Base-by-base conservation (phyloP, 768 basidiomycete genomes). In the Tylopilus felleus region DNA sequence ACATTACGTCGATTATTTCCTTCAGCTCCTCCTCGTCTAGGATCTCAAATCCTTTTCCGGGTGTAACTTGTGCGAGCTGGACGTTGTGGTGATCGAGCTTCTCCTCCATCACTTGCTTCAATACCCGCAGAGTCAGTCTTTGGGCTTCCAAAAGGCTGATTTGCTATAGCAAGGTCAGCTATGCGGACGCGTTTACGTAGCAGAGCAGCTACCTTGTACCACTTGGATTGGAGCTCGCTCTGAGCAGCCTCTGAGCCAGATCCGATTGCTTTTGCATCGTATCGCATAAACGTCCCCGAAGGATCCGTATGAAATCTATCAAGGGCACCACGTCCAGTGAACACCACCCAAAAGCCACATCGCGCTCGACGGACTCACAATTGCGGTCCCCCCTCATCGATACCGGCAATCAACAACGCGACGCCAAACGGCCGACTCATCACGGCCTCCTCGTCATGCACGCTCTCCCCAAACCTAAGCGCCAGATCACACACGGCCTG, bases 41-140 rank as follows among this genome's bases (percentile, higher is more conserved):
- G 61, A 98, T 97, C 72, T 91, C 82, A 68, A 96, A 98, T n/a
- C 95, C 95, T 51, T 79, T 82, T 40, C 73, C 77, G 43, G 73
- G 71, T 52, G 93, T 95, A n/a, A 98, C 95, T 80, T 95, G 93
- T 49, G 96, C 94, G 14, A 99, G 79, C 71, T 98, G 95, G 23
- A 98, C 95, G 62, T 99, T 98, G 75, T 98, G 95, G 63, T 97
- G 92, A 73, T 98, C 96, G 40, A 99, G 82, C 71, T 97, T 98
- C 76, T 98, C 97, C 72, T 98, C 97, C 97, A 98, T 99, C 41
- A 98, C 97, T 75, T 98, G 94, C 75, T 99, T 98, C 58, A 98
- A 76, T 43, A 98, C 92, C 58, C 84, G 86, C 49, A 98, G 75
- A 4, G 91, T 88, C 58, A 98, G 75, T 36, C 82, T 76, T 61